Conservation (phyloP, 495 filamentous ascomycete genomes). For the Trichoderma virens region DNA sequence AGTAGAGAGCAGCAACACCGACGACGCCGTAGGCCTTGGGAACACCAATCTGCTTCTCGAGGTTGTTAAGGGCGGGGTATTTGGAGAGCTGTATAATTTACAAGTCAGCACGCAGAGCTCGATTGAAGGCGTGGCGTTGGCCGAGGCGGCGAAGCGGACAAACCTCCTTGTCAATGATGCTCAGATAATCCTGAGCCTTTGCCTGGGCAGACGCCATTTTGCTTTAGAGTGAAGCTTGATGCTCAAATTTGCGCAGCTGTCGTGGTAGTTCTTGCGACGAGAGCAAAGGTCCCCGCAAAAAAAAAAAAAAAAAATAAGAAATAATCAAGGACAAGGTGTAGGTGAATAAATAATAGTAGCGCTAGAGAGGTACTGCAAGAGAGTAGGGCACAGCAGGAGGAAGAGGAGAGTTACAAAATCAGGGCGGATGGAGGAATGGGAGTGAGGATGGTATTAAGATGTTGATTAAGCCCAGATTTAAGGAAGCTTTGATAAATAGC, state of each 20-base stretch:
- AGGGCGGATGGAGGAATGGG: background rate
- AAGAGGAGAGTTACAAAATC: background rate
- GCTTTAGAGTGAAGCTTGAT: conserved; percentile 19
- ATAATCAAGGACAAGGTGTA: no score
- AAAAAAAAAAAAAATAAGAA: background rate
- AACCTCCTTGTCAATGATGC: conserved; percentile 97
- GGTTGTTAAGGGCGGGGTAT: conserved; percentile 88
- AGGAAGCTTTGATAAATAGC: conserved; percentile 4
- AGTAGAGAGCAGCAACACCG: conserved; percentile 78
- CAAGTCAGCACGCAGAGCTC: conserved; percentile 4
- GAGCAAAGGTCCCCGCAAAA: background rate
- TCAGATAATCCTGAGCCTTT: conserved; percentile 77
- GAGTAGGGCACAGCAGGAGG: background rate
- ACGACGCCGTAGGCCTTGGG: conserved; percentile 96
- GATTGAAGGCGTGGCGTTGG: conserved; percentile 1
- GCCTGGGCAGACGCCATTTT: conserved; percentile 73
- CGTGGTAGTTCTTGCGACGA: background rate
- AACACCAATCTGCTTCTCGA: conserved; percentile 90
- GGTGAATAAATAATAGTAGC: background rate
- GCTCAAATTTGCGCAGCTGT: background rate
- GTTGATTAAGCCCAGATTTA: background rate
- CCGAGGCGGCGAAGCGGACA: background rate
- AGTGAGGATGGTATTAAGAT: conserved; percentile 6
- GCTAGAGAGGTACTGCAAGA: background rate
- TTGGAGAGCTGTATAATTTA: conserved; percentile 69